Evolutionary conservation across 257 asterid genomes (phyloP).

Genomic region (Penstemon newberryi): DNA sequence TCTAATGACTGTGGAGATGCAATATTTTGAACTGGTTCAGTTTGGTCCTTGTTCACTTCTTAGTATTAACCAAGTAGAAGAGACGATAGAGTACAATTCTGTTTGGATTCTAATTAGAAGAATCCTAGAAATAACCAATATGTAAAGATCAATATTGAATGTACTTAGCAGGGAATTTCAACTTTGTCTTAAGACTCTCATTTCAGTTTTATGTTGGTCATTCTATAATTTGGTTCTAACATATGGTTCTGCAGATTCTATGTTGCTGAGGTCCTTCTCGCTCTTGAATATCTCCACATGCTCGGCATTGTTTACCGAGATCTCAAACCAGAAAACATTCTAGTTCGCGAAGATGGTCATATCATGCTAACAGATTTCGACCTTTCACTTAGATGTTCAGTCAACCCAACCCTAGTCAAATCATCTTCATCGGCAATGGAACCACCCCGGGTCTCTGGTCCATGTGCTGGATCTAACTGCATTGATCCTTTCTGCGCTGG

Average conservation of each 20-base stretch:
- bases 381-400: conserved; percentile 60
- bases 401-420: conserved; percentile 51
- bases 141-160: neutral
- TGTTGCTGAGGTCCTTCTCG: conserved; percentile 69
- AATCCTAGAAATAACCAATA: neutral
- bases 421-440: conserved; percentile 44
- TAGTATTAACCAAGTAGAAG: neutral
- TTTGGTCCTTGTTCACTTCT: neutral
- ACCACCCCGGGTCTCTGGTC: conserved; percentile 82
- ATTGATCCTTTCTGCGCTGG: conserved; percentile 88
- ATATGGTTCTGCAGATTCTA: conserved; percentile 43
- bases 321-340: conserved; percentile 60
- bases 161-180: neutral
- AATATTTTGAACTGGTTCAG: neutral
- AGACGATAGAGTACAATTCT: neutral
- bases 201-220: neutral
- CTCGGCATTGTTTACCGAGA: conserved; percentile 67
- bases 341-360: conserved; percentile 70
- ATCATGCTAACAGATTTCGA: conserved; percentile 69
- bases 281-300: conserved; percentile 66
- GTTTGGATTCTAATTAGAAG: neutral
- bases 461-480: conserved; percentile 85
- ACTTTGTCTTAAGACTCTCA: neutral
- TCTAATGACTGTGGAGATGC: neutral
- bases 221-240: no score